Conservation (phyloP, 2,329 filamentous ascomycete species). For the Cladosporium austrohemisphaericum region DNA sequence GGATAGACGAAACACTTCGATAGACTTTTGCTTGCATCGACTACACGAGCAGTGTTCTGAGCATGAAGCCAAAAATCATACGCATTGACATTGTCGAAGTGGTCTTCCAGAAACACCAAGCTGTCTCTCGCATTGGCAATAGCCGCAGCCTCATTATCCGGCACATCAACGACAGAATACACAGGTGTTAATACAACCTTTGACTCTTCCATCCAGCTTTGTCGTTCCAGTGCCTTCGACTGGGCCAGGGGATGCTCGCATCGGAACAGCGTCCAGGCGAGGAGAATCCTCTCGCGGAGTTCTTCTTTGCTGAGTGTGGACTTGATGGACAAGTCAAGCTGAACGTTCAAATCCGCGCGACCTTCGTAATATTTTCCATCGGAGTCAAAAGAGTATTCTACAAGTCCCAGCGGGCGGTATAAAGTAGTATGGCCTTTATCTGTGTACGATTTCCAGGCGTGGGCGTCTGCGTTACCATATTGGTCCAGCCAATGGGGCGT, state of each 20-base stretch:
- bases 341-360: slow-evolving; percentile 42
- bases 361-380: slow-evolving; percentile 45
- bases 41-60: slow-evolving; percentile 38
- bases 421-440: slow-evolving; percentile 26
- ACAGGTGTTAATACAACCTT: slow-evolving; percentile 19
- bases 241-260: slow-evolving; percentile 39
- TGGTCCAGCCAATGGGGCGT: slow-evolving; percentile 20
- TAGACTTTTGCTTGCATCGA: slow-evolving; percentile 36
- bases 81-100: slow-evolving; percentile 33
- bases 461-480: slow-evolving; percentile 31
- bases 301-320: slow-evolving; percentile 30
- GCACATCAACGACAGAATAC: slow-evolving; percentile 37
- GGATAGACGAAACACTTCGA: slow-evolving; percentile 42
- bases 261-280: slow-evolving; percentile 40
- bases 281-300: slow-evolving; percentile 34
- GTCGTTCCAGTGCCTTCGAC: slow-evolving; percentile 26
- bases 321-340: slow-evolving; percentile 36
- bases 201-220: slow-evolving; percentile 14
- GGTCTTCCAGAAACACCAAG: slow-evolving; percentile 39
- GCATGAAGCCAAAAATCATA: slow-evolving; percentile 41
- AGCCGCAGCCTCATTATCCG: slow-evolving; percentile 28
- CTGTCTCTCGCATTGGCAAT: slow-evolving; percentile 29
- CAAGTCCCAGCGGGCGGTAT: slow-evolving; percentile 40
- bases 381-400: slow-evolving; percentile 44
- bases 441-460: slow-evolving; percentile 34